phyloP scores from a whole-genome alignment of 2,329 filamentous ascomycete genomes.

The Chaetomium olivaceum region DNA sequence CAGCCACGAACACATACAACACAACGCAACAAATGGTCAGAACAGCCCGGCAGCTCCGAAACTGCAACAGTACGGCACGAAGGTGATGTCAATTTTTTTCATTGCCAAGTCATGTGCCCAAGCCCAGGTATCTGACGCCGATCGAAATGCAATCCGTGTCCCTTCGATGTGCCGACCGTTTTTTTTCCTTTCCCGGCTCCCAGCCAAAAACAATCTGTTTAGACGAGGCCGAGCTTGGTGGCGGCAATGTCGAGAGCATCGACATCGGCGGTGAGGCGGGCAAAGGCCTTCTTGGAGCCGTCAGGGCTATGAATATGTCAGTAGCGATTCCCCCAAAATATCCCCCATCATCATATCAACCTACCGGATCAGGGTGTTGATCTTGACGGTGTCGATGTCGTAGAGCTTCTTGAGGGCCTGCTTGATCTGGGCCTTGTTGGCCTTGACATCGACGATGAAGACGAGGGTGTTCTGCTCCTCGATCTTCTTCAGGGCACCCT shows the following conservation, averaged over 20 bases:
- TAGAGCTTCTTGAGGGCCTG: constrained; percentile 97
- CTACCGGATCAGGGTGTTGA: constrained; percentile 98
- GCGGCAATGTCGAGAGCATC: constrained; percentile 99
- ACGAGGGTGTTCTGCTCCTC: constrained; percentile 99
- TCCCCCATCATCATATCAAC: constrained; percentile 34
- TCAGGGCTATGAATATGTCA: constrained; percentile 66
- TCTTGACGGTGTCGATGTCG: constrained; percentile 96
- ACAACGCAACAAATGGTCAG: neutral
- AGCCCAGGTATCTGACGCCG: constrained; percentile 39
- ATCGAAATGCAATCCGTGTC: constrained; percentile 34
- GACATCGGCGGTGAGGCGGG: constrained; percentile 90
- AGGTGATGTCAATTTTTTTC: constrained; percentile 34
- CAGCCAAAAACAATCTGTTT: constrained; percentile 47
- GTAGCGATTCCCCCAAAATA: neutral
- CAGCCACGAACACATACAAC: neutral
- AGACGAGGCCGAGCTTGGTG: constrained; percentile 98
- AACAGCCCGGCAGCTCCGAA: neutral
- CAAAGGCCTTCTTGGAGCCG: constrained; percentile 98
- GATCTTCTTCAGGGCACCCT: constrained; percentile 99
- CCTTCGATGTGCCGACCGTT: constrained; percentile 33
- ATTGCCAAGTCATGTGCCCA: constrained; percentile 36
- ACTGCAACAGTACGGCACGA: constrained; percentile 22
- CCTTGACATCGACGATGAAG: constrained; percentile 95
- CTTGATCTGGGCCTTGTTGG: constrained; percentile 99
- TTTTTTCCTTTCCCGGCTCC: constrained; percentile 26